phyloP scores from a whole-genome alignment of 345 rosid species.

The Dovyalis caffra region DNA sequence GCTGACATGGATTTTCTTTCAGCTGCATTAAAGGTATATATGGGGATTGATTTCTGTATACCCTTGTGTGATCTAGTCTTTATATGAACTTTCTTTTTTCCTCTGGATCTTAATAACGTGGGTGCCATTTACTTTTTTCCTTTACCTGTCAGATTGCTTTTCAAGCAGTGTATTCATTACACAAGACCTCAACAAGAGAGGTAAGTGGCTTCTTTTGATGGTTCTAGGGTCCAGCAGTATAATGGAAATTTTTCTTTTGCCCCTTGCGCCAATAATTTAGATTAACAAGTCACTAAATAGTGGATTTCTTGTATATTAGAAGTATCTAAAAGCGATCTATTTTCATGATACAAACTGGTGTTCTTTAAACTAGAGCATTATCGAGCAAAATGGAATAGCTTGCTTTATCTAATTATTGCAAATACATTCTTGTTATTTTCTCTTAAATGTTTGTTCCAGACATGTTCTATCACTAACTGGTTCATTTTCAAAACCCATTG shows the following conservation, averaged over 20 bases:
- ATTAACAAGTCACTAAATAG: not conserved
- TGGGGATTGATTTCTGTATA: not conserved
- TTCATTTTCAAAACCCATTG: too few relatives aligned
- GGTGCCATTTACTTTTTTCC: not conserved
- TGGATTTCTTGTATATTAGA: not conserved
- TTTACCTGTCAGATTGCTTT: constrained; percentile 61
- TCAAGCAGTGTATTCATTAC: constrained; percentile 90
- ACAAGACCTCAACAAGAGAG: constrained; percentile 96
- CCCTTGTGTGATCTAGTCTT: constrained; percentile 4
- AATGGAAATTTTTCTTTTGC: not conserved
- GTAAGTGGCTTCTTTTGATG: constrained; percentile 39
- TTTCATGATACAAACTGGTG: not conserved
- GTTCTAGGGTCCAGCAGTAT: not conserved
- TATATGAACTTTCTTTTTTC: not conserved
- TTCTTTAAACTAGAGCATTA: not conserved
- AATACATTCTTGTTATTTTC: not conserved
- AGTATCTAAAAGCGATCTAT: not conserved
- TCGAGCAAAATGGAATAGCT: not conserved
- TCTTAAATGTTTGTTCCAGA: too few relatives aligned
- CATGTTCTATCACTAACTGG: too few relatives aligned
- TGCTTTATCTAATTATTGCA: not conserved
- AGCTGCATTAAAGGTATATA: constrained; percentile 63
- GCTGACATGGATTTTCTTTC: constrained; percentile 84
- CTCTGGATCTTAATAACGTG: not conserved
- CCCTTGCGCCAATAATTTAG: not conserved